Conservation (phyloP, 306 rosid species). For the Hippophae tibetana region DNA sequence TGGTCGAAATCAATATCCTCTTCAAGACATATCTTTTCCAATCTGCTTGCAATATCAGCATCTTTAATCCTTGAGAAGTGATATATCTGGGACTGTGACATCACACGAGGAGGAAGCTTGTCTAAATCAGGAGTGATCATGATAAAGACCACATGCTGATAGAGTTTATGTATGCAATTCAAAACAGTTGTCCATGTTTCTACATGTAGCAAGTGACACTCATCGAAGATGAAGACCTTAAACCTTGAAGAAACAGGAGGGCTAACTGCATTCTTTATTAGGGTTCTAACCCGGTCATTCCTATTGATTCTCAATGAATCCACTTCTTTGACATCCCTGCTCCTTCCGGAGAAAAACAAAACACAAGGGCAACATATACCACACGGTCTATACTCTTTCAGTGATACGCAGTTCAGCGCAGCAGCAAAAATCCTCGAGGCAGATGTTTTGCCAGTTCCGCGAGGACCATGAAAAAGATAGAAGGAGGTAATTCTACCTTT, state of each 20-base stretch:
- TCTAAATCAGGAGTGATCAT: slow-evolving; percentile 73
- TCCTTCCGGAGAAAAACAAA: slow-evolving; percentile 57
- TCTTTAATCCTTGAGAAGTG: slow-evolving; percentile 70
- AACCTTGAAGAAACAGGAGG: slow-evolving; percentile 58
- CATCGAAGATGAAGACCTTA: slow-evolving; percentile 77
- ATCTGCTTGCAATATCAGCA: slow-evolving; percentile 46
- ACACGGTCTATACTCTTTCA: slow-evolving; percentile 57
- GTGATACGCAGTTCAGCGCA: slow-evolving; percentile 65
- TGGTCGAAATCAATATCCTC: slow-evolving; percentile 65
- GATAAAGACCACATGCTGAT: slow-evolving; percentile 56
- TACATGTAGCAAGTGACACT: slow-evolving; percentile 57
- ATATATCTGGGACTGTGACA: slow-evolving; percentile 59
- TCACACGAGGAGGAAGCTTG: slow-evolving; percentile 55
- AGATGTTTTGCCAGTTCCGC: slow-evolving; percentile 85
- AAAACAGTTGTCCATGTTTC: slow-evolving; percentile 64
- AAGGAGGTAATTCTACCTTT: slow-evolving; percentile 57
- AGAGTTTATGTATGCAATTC: slow-evolving; percentile 45
- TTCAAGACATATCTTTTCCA: slow-evolving; percentile 46
- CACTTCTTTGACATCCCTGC: slow-evolving; percentile 62
- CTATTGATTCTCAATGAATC: slow-evolving; percentile 65
- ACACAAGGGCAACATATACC: slow-evolving; percentile 62
- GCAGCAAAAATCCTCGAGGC: slow-evolving; percentile 77
- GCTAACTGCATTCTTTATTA: slow-evolving; percentile 43
- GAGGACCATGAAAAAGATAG: slow-evolving; percentile 77
- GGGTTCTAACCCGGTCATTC: slow-evolving; percentile 49